phyloP scores from a whole-genome alignment of 768 basidiomycete genomes.

The Calocera viscosa region DNA sequence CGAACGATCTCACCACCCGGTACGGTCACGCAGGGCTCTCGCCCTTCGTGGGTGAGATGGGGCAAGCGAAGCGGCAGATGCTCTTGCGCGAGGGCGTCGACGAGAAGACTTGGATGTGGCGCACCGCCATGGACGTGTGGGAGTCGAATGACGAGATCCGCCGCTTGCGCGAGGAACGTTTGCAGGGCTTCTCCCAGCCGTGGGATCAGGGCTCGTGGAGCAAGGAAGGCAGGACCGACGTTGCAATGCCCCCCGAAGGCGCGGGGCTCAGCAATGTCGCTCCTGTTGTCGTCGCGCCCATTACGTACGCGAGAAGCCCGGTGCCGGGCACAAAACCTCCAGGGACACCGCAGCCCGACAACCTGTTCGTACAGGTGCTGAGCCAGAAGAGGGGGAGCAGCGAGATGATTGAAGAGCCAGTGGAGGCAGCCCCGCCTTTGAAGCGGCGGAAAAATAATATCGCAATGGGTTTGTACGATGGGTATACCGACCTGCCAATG shows the following conservation, averaged over 20 bases:
- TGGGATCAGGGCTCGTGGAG: constrained; percentile 33
- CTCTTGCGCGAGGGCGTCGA: constrained; percentile 68
- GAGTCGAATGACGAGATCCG: constrained; percentile 41
- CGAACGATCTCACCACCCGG: constrained; percentile 79
- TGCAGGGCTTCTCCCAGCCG: constrained; percentile 15
- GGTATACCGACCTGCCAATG: constrained; percentile 61
- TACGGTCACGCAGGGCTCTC: constrained; percentile 77
- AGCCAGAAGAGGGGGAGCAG: constrained; percentile 8
- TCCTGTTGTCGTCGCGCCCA: background rate
- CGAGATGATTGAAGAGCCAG: constrained; percentile 20
- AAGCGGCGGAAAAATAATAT: constrained; percentile 26
- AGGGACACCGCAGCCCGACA: background rate
- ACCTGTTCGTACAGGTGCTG: constrained; percentile 9
- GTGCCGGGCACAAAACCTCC: constrained; percentile 13
- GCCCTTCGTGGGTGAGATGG: constrained; percentile 77
- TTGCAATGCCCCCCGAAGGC: constrained; percentile 42
- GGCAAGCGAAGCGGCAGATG: constrained; percentile 68
- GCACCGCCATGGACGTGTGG: constrained; percentile 52
- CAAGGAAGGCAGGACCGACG: constrained; percentile 42
- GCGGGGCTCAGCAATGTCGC: constrained; percentile 19
- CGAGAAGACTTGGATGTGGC: constrained; percentile 86
- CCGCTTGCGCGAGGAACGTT: constrained; percentile 19
- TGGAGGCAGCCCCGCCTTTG: constrained; percentile 23
- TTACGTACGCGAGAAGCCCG: constrained; percentile 12
- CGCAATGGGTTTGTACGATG: constrained; percentile 67